A percentile compares a stretch with the other conserved stretches of the same genome.
phyloP scores from a whole-genome alignment of 257 asterid genomes.

The Cinchona pubescens region DNA sequence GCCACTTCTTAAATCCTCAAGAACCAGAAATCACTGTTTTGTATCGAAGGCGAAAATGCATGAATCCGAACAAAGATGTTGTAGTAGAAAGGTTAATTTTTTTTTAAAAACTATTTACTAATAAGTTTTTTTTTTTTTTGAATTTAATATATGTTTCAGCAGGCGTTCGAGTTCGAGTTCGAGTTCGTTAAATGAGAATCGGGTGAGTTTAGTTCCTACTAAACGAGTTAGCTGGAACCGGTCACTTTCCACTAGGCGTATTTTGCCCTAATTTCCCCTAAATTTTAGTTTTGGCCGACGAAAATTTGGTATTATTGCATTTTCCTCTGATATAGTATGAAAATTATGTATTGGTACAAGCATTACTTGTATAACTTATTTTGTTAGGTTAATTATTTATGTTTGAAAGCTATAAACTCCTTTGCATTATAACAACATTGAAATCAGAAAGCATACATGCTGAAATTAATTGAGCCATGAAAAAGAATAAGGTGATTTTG shows the following conservation, averaged over 20 bases:
- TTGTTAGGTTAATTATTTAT: too few relatives aligned
- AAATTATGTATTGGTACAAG: too few relatives aligned
- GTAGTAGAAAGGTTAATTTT: constrained; percentile 34
- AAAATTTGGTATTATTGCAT: neutral
- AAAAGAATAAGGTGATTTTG: neutral
- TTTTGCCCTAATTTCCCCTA: constrained; percentile 25
- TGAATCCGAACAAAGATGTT: constrained; percentile 20
- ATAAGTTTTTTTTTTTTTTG: neutral
- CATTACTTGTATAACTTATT: too few relatives aligned
- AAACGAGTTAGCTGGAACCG: constrained; percentile 81
- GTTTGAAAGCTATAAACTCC: too few relatives aligned
- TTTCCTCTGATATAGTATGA: too few relatives aligned
- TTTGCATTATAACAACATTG: too few relatives aligned
- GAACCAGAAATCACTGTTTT: constrained; percentile 48
- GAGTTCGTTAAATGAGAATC: constrained; percentile 28
- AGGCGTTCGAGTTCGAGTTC: constrained; percentile 52
- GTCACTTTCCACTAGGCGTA: constrained; percentile 79
- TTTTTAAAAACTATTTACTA: neutral
- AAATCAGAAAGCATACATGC: too few relatives aligned
- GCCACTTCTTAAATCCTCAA: constrained; percentile 18
- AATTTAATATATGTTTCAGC: constrained; percentile 31
- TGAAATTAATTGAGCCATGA: neutral
- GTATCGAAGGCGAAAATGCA: constrained; percentile 44
- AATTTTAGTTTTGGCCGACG: neutral
- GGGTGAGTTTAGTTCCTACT: constrained; percentile 47